Base-by-base conservation (phyloP, 495 filamentous ascomycete species). In the Xylaria telfairii region DNA sequence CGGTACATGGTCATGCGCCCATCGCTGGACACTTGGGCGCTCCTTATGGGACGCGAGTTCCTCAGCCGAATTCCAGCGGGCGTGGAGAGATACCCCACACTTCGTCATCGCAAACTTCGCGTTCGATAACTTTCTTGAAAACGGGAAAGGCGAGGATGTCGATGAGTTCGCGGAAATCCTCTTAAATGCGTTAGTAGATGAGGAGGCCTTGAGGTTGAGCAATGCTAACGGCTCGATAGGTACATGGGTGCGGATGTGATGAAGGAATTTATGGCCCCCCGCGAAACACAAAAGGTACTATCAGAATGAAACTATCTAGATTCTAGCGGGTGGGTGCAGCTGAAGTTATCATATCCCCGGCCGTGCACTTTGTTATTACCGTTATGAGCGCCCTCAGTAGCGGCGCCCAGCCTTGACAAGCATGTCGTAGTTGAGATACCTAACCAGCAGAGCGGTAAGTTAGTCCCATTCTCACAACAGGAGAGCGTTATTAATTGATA, bases 21-120 rank as follows among this genome's bases (percentile, higher is more conserved):
- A 80, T 67, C 71, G 74, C 41, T 80, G 78, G 78, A 80, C 78
- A 1, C 59, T 80, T 6, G 70, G 75, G 12, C 72, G 75, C 19
- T 63, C 47, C 28, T 70, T 80, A 17, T 80, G 78, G 78, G 74
- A 80, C 54, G 77, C 78, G 4, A 15, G 61, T 39, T 75, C 73
- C 9, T 64, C 77, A 9, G 74, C 71, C 15, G 72, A 77, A 9
- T 80, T 80, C 69, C 61, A 56, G 24, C 74, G 70, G 26, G 62
- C 44, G 47, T 79, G 77, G 78, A 69, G 65, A 34, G 69, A 76
- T 17, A 69, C 17, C 15, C 56, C 70, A n/a, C 73, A 78, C 34
- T 77, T 67, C 49, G 49, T 77, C 49, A 72, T 79, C 34, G n/a
- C 51, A 10, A 79, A 76, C 63, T 77, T 72, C 41, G 46, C 72